Percentiles rank a stretch among this genome's conserved stretches.
These are phyloP conservation scores for Parathielavia hyrcaniae DNA, from an alignment of 495 filamentous ascomycete genomes.

Conservation along the genomic window DNA sequence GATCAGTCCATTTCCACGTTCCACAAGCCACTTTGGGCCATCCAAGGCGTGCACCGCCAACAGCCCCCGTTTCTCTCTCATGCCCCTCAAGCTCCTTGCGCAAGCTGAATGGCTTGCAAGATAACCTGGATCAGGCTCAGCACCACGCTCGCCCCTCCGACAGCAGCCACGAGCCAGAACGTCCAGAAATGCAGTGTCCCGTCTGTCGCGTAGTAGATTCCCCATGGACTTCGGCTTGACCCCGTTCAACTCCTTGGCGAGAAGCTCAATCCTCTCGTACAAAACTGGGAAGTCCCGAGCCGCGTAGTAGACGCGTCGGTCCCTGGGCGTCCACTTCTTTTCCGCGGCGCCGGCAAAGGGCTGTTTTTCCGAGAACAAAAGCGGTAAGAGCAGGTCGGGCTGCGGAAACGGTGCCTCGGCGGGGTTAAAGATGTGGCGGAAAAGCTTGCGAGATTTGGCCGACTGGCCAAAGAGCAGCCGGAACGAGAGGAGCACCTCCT, in stretches of 20 bases:
- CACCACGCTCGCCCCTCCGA: neutral
- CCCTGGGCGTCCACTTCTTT: neutral
- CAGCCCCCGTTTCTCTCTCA: neutral
- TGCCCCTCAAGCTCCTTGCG: slow-evolving; percentile 3
- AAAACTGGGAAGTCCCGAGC: slow-evolving; percentile 6
- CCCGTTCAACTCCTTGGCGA: slow-evolving; percentile 11
- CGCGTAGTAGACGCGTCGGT: slow-evolving; percentile 3
- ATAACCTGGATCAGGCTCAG: slow-evolving; percentile 4
- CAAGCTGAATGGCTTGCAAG: slow-evolving; percentile 9
- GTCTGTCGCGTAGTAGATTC: slow-evolving; percentile 6
- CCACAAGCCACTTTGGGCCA: no score
- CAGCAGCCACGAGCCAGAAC: slow-evolving; percentile 6
- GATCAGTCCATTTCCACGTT: no score
- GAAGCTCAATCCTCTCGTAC: neutral
- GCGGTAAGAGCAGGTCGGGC: no score
- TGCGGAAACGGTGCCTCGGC: neutral
- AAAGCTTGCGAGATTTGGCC: slow-evolving; percentile 5
- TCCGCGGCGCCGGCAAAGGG: neutral
- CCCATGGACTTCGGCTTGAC: slow-evolving; percentile 3
- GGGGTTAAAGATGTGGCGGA: neutral
- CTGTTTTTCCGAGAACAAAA: neutral
- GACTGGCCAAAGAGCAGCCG: slow-evolving; percentile 4
- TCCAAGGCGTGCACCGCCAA: no score
- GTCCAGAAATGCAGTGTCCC: slow-evolving; percentile 11
- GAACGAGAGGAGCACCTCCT: slow-evolving; percentile 2